Base-by-base conservation (phyloP, 257 asterid genomes). In the Scutellaria barbata region DNA sequence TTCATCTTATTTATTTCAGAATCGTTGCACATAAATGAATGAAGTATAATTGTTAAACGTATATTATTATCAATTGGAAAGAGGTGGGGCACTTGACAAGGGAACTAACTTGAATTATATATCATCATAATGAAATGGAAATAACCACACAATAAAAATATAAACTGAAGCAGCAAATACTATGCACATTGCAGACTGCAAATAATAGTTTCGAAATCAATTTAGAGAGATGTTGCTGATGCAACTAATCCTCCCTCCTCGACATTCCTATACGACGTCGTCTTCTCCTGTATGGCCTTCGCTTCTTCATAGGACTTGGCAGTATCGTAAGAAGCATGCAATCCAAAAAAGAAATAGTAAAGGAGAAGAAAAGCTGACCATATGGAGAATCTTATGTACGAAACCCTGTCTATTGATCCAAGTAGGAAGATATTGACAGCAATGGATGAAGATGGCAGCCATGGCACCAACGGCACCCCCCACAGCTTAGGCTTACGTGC, bases 391-490 rank as follows among this genome's bases (percentile, higher is more conserved):
- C 92, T 82, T 8, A 74, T 11, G 69, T 76, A 86, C 0, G 89
- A 84, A 5, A 61, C 66, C 69, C 16, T 74, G 9, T 81, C 80
- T 2, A 84, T 84, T 3, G 91, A 86, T 2, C 91, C 91, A 1
- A 84, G 86, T n/a, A 86, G 78, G 60, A 86, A 84, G 0, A 86
- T 72, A 62, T 84, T 80, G 1, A 84, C 72, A 3, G 84, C 84
- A 8, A 86, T 84, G 13, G 92, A 86, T 0, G 81, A 74, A 6
- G 87, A 86, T 7, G 92, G 89, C 42, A 86, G 17, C 92, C 92
- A 86, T 1, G 92, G 92, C 68, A 86, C 92, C 80, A 84, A 35
- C n/a, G 92, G 92, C 10, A 84, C 87, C 0, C 92, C 92, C 92
- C 92, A 84, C 0, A 80, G 77, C 84, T 78, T 76, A 0, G 92